A percentile compares a stretch with the other conserved stretches of the same genome.
Conservation (phyloP, 108 stramenopile genomes). For the Cyclotella kingstonii region DNA sequence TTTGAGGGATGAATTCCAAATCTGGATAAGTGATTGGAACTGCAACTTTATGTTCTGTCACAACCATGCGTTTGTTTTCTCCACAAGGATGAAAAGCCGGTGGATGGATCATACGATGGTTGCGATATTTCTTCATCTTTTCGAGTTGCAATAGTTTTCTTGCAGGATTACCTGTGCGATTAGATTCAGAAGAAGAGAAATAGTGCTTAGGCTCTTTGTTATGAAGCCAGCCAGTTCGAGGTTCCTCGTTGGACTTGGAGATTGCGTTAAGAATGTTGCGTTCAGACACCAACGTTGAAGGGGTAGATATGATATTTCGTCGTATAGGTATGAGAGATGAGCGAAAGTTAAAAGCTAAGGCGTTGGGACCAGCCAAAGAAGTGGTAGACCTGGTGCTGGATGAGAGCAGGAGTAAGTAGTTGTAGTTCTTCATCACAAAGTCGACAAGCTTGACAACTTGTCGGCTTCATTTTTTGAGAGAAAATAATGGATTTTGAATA, state of each 20-base stretch:
- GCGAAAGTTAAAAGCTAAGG: no score
- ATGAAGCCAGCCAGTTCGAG: constrained; percentile 87
- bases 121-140: constrained; percentile 59
- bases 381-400: no score
- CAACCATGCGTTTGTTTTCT: constrained; percentile 48
- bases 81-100: constrained; percentile 72
- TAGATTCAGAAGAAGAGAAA: constrained; percentile 10
- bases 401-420: no score
- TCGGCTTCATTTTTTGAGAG: no score
- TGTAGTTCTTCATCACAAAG: no score
- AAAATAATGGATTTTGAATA: no score
- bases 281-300: no score
- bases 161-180: constrained; percentile 7
- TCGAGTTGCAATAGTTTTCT: constrained; percentile 51
- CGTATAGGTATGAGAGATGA: no score
- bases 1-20: no score
- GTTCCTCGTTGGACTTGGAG: constrained; percentile 25
- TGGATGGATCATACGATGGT: constrained; percentile 77
- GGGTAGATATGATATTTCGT: no score
- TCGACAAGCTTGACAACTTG: no score
- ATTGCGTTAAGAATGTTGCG: not conserved
- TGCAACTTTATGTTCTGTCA: constrained; percentile 78
- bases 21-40: constrained; percentile 57
- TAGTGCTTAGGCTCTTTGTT: constrained; percentile 47
- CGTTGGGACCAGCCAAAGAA: no score